A percentile compares a stretch with the other conserved stretches of the same genome.
These are phyloP conservation scores for Penicillium canariense DNA, from an alignment of 495 filamentous ascomycete genomes.

Conservation along the genomic window DNA sequence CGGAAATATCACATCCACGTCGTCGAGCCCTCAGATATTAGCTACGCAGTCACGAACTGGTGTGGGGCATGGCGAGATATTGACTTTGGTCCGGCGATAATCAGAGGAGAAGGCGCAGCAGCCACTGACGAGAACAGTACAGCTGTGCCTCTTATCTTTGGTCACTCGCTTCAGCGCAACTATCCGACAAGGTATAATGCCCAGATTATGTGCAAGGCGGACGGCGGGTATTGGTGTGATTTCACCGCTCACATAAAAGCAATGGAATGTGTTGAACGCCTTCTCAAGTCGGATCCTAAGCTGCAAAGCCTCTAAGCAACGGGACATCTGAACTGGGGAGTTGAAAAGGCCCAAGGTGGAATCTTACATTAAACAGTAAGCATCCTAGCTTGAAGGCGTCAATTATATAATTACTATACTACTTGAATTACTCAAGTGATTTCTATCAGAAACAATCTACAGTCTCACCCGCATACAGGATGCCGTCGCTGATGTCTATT, in stretches of 20 bases:
- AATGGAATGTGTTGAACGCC: background rate
- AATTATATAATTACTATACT: too few species aligned
- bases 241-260: background rate
- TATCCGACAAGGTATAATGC: background rate
- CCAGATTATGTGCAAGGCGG: background rate
- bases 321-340: too few species aligned
- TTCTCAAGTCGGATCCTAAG: background rate
- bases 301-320: background rate
- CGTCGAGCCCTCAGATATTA: background rate
- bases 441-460: too few species aligned
- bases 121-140: background rate
- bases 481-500: background rate
- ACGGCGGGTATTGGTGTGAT: constrained; percentile 3
- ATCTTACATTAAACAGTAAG: too few species aligned
- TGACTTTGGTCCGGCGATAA: background rate
- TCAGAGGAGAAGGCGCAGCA: background rate
- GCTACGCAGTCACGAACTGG: constrained; percentile 1
- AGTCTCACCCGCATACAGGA: too few species aligned
- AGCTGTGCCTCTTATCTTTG: background rate
- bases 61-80: constrained; percentile 2
- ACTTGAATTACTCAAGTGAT: too few species aligned
- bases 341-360: too few species aligned
- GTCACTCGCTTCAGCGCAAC: background rate
- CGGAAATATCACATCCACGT: background rate
- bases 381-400: too few species aligned